Evolutionary conservation across 2,329 filamentous ascomycete genomes (phyloP), one percentile per base, ranked within the genome.

Genomic region (Stagonosporopsis cucurbitacearum): DNA sequence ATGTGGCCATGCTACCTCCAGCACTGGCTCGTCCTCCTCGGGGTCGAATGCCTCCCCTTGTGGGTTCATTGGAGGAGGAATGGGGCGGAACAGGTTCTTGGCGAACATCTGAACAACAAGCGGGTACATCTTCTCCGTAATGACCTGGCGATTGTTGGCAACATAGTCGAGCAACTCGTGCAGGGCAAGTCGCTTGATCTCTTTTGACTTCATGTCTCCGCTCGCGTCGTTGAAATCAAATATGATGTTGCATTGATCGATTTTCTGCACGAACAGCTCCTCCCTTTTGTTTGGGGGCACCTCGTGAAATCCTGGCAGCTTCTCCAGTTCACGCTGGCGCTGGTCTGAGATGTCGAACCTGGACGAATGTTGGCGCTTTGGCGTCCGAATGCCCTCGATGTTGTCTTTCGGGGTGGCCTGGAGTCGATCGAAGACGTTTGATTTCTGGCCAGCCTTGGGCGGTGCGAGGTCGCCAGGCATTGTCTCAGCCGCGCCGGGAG

Each of bases 191-290:
- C 95, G 87, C 82, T 99, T 99, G 83, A 99, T 98, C 79, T 99
- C 95, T 81, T 99, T 99, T 43, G 94, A 96, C 78, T 99, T 99
- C 93, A 99, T 98, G 75, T 99, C 95, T 65, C 89, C 93, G 64
- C 91, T 96, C 44, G 94, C 92, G 77, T 99, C 95, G 75, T 98
- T 99, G 81, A 99, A 99, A 80, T 99, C 95, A 74, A 99, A 99
- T 70, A 99, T 99, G 81, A 99, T 96, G 75, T 99, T 99, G 82
- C 95, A 99, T 77, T 99, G 95, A 71, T 98, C 95, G 67, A 99
- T 95, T 83, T 99, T 99, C 75, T 98, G 93, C 93, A 99, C 97
- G 79, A 99, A 99, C 17, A 99, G 85, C 68, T 98, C 94, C 78
- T 97, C 93, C 59, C 95, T 87, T 61, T 94, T 88, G 74, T 96